Percentiles rank a stretch among this genome's conserved stretches.
Evolutionary conservation across 257 asterid species (phyloP).

Genomic region (Nicotiana paniculata): DNA sequence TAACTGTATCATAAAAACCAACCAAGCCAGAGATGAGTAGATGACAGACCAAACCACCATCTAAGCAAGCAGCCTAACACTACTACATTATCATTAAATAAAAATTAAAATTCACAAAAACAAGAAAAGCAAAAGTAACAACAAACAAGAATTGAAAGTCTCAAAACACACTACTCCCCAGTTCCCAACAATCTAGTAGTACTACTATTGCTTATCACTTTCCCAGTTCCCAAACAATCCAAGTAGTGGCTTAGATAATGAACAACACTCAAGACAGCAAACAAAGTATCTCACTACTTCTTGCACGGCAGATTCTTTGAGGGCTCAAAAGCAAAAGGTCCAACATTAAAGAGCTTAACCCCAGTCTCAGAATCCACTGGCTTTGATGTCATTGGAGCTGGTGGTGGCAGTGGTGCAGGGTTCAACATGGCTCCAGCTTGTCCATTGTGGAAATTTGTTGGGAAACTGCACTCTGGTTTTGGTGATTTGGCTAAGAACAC

Average conservation of each 20-base stretch:
- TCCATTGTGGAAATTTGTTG: conserved; percentile 53
- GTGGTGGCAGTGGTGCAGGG: not conserved
- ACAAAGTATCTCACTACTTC: not conserved
- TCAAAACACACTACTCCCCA: not conserved
- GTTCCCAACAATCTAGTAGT: not conserved
- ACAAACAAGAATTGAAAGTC: not conserved
- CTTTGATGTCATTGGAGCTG: conserved; percentile 11
- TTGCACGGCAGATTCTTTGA: conserved; percentile 40
- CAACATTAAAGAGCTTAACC: conserved; percentile 44
- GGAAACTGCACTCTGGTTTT: conserved; percentile 29
- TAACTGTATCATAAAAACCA: not conserved
- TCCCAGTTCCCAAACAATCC: not conserved
- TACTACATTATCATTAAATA: not conserved
- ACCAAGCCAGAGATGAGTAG: not conserved
- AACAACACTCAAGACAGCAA: not conserved
- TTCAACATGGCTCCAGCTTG: conserved; percentile 38
- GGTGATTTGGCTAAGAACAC: conserved; percentile 44
- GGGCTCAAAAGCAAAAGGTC: conserved; percentile 69
- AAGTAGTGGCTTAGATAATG: not conserved
- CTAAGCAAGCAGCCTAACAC: not conserved
- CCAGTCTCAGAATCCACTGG: not conserved
- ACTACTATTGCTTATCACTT: not conserved
- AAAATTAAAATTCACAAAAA: not conserved
- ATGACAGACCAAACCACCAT: not conserved
- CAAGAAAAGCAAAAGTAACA: not conserved